Evolutionary conservation across 345 rosid species (phyloP).

Genomic region (Noccaea bulbosa): DNA sequence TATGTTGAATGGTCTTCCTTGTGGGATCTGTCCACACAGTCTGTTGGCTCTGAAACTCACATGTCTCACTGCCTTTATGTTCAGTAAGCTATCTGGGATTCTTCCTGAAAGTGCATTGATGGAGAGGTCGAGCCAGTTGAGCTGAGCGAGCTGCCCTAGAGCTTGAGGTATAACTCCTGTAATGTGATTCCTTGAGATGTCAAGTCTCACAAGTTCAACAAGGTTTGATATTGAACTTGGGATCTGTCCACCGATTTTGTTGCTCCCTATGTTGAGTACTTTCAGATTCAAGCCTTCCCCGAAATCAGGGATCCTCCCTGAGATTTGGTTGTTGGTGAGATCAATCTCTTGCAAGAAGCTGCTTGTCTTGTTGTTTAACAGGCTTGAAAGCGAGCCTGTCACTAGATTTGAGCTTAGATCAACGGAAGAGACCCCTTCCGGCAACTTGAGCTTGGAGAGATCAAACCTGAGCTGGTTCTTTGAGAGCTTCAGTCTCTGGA

Average conservation of each 20-base stretch:
- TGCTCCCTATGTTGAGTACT: slow-evolving; percentile 73
- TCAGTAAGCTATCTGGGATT: slow-evolving; percentile 73
- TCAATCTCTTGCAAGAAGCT: slow-evolving; percentile 68
- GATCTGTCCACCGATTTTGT: slow-evolving; percentile 70
- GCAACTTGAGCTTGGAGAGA: slow-evolving; percentile 60
- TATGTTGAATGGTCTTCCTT: slow-evolving; percentile 79
- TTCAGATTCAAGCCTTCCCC: slow-evolving; percentile 63
- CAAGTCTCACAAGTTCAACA: slow-evolving; percentile 62
- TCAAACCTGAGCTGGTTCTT: slow-evolving; percentile 74
- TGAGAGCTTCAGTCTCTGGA: slow-evolving; percentile 72
- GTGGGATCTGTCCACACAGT: slow-evolving; percentile 93
- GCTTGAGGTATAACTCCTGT: slow-evolving; percentile 68
- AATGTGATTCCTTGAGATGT: slow-evolving; percentile 73
- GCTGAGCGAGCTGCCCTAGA: slow-evolving; percentile 60
- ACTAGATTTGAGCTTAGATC: slow-evolving; percentile 76
- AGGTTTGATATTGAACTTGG: slow-evolving; percentile 83
- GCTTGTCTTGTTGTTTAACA: slow-evolving; percentile 75
- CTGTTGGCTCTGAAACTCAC: slow-evolving; percentile 85
- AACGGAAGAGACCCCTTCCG: slow-evolving; percentile 59
- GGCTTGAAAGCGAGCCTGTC: slow-evolving; percentile 64
- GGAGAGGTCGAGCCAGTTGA: slow-evolving; percentile 84
- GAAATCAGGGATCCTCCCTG: slow-evolving; percentile 74
- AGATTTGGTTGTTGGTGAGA: slow-evolving; percentile 66
- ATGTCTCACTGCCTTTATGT: slow-evolving; percentile 56
- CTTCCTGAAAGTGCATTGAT: slow-evolving; percentile 67